Conservation (phyloP, 352 stramenopile species). For the Globisporangium rhizosaccharum region DNA sequence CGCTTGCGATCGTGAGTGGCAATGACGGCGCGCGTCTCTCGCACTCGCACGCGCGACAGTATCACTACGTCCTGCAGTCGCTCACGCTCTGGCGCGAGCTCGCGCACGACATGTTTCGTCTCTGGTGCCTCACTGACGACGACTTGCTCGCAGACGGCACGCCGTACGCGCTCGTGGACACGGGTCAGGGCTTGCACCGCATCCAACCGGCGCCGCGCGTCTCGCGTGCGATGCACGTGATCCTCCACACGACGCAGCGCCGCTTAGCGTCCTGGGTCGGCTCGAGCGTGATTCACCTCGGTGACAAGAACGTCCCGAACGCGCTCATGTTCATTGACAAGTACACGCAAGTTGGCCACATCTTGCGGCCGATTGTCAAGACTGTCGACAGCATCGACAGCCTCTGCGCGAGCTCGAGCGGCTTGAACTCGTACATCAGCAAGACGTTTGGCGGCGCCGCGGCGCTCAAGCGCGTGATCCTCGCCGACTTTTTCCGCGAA, state of each 20-base stretch:
- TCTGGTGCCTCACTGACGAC: conserved; percentile 94
- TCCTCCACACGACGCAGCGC: conserved; percentile 82
- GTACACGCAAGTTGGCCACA: conserved; percentile 93
- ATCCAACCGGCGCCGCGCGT: conserved; percentile 92
- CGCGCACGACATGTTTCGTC: conserved; percentile 94
- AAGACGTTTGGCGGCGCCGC: conserved; percentile 82
- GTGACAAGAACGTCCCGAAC: conserved; percentile 98
- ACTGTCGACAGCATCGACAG: conserved; percentile 70
- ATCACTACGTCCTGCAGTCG: conserved; percentile 95
- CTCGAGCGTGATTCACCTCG: conserved; percentile 94
- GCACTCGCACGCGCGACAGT: conserved; percentile 94
- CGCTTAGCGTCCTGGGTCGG: conserved; percentile 87
- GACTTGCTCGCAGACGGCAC: conserved; percentile 83
- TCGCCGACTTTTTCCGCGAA: conserved; percentile 95
- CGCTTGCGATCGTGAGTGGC: conserved; percentile 90
- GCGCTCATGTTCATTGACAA: conserved; percentile 99
- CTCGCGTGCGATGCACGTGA: conserved; percentile 93
- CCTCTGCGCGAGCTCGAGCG: conserved; percentile 38
- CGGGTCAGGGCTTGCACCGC: conserved; percentile 93
- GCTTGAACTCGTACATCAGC: conserved; percentile 56
- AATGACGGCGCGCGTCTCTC: conserved; percentile 91
- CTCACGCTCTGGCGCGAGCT: conserved; percentile 96
- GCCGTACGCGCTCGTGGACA: conserved; percentile 90
- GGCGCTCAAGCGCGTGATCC: conserved; percentile 86
- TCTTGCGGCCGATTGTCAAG: conserved; percentile 85